Percentiles rank a stretch among this genome's conserved stretches.
These are phyloP conservation scores for Parachlorella kessleri DNA, from an alignment of 139 green algal species.

Conservation along the genomic window DNA sequence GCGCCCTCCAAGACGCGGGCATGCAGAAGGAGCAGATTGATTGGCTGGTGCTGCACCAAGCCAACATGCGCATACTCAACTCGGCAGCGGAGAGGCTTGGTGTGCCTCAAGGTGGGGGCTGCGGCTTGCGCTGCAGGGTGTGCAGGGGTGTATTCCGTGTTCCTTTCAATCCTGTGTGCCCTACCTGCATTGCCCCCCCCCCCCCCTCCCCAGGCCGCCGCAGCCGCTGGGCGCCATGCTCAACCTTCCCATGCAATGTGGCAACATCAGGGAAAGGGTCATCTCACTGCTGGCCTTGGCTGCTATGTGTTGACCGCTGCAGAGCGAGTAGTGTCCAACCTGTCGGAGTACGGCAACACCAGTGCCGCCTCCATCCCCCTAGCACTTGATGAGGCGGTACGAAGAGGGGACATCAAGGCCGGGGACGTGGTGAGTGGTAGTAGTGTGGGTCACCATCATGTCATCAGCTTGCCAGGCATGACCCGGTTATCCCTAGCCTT, in stretches of 20 bases:
- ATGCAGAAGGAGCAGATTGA: slow-evolving; percentile 80
- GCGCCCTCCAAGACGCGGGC: slow-evolving; percentile 71
- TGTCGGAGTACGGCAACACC: slow-evolving; percentile 97
- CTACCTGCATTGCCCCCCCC: too few relatives aligned
- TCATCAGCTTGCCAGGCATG: not conserved
- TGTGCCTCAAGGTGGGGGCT: slow-evolving; percentile 45
- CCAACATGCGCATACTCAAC: slow-evolving; percentile 97
- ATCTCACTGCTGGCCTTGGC: too few relatives aligned
- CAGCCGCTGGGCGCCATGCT: too few relatives aligned
- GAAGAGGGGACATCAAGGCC: slow-evolving; percentile 68
- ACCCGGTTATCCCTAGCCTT: not conserved
- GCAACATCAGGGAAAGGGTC: too few relatives aligned
- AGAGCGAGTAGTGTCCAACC: slow-evolving; percentile 81
- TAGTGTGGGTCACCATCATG: not conserved
- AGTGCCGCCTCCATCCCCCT: slow-evolving; percentile 94
- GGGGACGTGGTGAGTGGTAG: slow-evolving; percentile 52
- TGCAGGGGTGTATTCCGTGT: not conserved
- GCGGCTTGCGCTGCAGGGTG: not conserved
- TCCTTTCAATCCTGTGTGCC: too few relatives aligned
- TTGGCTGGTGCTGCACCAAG: slow-evolving; percentile 95
- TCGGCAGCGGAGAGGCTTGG: slow-evolving; percentile 82
- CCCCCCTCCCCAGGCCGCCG: too few relatives aligned
- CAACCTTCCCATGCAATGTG: too few relatives aligned
- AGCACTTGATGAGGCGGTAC: slow-evolving; percentile 93
- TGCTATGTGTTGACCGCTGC: too few relatives aligned